phyloP scores from a whole-genome alignment of 805 yeast species.

The Cyberlindnera misumaiensis region DNA sequence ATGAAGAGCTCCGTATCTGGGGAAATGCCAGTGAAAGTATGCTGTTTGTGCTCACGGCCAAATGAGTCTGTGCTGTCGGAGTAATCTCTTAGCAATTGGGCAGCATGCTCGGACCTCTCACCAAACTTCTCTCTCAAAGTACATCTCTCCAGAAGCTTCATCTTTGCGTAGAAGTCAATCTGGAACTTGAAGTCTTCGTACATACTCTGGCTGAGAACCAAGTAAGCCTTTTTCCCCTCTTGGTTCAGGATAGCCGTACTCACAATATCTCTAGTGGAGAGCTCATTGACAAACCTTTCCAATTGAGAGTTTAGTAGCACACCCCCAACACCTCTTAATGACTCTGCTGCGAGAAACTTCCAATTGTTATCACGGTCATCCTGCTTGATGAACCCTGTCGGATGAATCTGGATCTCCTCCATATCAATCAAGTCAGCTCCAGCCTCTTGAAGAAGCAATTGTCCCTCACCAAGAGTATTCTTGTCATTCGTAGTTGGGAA shows the following conservation, averaged over 20 bases:
- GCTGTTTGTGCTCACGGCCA: conserved; percentile 29
- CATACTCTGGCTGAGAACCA: conserved; percentile 37
- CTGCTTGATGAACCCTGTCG: conserved; percentile 52
- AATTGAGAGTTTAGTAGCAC: conserved; percentile 37
- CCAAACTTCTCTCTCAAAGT: conserved; percentile 26
- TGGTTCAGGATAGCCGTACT: conserved; percentile 34
- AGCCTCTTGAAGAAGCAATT: conserved; percentile 36
- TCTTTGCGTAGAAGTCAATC: conserved; percentile 43
- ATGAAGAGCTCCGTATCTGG: conserved; percentile 30
- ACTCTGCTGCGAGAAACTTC: conserved; percentile 56
- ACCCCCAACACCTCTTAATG: conserved; percentile 55
- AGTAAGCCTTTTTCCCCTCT: conserved; percentile 25
- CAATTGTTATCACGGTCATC: conserved; percentile 33
- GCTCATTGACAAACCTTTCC: conserved; percentile 47
- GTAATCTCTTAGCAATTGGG: conserved; percentile 16
- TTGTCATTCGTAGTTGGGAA: conserved; percentile 52
- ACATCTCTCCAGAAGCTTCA: conserved; percentile 27
- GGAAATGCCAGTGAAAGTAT: conserved; percentile 25
- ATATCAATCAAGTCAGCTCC: conserved; percentile 48
- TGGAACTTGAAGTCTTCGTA: conserved; percentile 40
- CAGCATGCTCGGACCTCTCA: conserved; percentile 16
- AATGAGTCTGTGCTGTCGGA: conserved; percentile 25
- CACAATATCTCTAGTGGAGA: conserved; percentile 46
- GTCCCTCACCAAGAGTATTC: conserved; percentile 56
- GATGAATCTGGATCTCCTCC: conserved; percentile 57